Base-by-base conservation (phyloP, 2,329 filamentous ascomycete species). In the Hypoxylon sp. region DNA sequence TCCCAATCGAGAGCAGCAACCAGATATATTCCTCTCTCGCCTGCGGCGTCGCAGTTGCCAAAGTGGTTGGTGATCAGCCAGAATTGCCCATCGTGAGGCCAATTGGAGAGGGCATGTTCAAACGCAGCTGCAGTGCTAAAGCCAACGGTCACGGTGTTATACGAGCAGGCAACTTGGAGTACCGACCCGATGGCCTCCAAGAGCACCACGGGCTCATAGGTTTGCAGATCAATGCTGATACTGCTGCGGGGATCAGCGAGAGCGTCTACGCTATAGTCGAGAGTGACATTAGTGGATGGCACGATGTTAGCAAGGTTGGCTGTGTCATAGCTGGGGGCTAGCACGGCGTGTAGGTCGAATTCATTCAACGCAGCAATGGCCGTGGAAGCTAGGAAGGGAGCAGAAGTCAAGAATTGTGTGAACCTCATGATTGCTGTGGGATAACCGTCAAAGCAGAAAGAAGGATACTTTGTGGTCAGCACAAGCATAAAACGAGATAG, bases 51-150 rank as follows among this genome's bases (percentile, higher is more conserved):
- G 60, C 79, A 81, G 59, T 78, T 73, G 28, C 78, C 79, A 19
- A 77, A 56, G 68, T 81, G 76, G 70, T 79, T 81, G 13, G 79
- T 81, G 62, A 82, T 74, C 51, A 82, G 65, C 41, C 80, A 71
- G 37, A 81, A 66, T 6, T 57, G 51, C 1, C 56, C 59, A 6
- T 60, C 49, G 6, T 46, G 53, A n/a, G 62, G 46, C 77, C 76
- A 78, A 17, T 65, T 48, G 22, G 22, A 30, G 5, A 55, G 44
- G 26, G 59, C 51, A 19, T 17, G 61, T 34, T 67, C 37, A 19
- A 67, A 71, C 1, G 67, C 47, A 30, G 67, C 56, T n/a, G 69
- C 60, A 6, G 59, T 56, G 8, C 47, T 47, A 63, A 77, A 77
- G 6, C 70, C 65, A 64, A 79, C 72, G 8, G 68, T 69, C 17